These are phyloP conservation scores for Penicillium soppii DNA, from an alignment of 495 filamentous ascomycete species.

Conservation along the genomic window DNA sequence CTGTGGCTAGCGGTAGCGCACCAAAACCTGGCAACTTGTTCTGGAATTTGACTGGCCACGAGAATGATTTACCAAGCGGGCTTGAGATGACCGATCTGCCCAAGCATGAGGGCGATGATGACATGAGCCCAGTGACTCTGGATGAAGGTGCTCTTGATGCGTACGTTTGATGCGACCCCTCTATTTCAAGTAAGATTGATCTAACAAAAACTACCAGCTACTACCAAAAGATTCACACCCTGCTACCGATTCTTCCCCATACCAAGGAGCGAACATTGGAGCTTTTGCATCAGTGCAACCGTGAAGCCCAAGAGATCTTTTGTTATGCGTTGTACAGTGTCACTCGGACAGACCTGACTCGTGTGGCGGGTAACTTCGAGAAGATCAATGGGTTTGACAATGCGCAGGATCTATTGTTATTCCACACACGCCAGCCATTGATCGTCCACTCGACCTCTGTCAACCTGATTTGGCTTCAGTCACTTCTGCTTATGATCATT, in stretches of 20 bases:
- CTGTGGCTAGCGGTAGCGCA: slow-evolving; percentile 28
- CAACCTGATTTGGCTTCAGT: slow-evolving; percentile 45
- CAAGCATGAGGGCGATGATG: slow-evolving; percentile 38
- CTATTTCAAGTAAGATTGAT: not conserved
- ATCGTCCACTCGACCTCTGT: slow-evolving; percentile 35
- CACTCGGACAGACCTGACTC: slow-evolving; percentile 40
- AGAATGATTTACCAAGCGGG: slow-evolving; percentile 35
- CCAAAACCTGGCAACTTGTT: slow-evolving; percentile 40
- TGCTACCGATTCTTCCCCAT: slow-evolving; percentile 71
- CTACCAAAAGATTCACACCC: slow-evolving; percentile 67
- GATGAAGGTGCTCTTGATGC: slow-evolving; percentile 47
- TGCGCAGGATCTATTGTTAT: slow-evolving; percentile 49
- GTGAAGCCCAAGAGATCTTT: slow-evolving; percentile 67
- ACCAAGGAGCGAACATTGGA: slow-evolving; percentile 61
- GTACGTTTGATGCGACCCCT: slow-evolving; percentile 23
- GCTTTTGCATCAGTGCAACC: slow-evolving; percentile 59
- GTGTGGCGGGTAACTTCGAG: slow-evolving; percentile 37
- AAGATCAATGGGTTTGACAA: slow-evolving; percentile 42
- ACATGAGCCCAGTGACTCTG: slow-evolving; percentile 40
- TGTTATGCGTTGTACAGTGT: slow-evolving; percentile 61
- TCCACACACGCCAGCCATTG: slow-evolving; percentile 52
- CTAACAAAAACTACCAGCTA: slow-evolving; percentile 52
- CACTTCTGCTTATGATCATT: slow-evolving; percentile 44
- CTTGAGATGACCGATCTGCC: slow-evolving; percentile 39
- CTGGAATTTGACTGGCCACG: slow-evolving; percentile 36